phyloP scores from a whole-genome alignment of 306 rosid genomes.

The Crotalaria pallida region DNA sequence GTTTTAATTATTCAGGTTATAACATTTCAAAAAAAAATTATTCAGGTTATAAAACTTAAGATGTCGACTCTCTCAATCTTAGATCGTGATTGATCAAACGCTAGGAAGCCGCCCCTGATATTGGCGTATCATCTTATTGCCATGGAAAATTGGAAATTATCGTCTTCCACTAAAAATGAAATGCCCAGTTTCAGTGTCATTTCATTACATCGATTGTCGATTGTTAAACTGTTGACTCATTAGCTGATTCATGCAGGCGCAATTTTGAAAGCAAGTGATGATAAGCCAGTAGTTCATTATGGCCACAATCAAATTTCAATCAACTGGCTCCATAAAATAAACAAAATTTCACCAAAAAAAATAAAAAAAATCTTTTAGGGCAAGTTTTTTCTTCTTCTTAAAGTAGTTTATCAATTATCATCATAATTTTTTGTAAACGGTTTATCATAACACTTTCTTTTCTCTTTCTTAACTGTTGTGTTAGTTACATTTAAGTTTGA shows the following conservation, averaged over 20 bases:
- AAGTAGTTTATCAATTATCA: not conserved
- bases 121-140: conserved; percentile 5
- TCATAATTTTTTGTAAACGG: too few species aligned
- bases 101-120: not conserved
- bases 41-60: not conserved
- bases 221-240: not conserved
- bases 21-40: too few species aligned
- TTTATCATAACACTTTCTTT: too few species aligned
- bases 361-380: not conserved
- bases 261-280: too few species aligned
- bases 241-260: not conserved
- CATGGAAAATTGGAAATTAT: not conserved
- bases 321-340: not conserved
- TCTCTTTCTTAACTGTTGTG: not conserved
- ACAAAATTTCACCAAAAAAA: too few species aligned
- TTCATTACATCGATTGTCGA: not conserved
- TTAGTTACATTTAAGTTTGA: not conserved
- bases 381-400: not conserved
- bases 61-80: not conserved
- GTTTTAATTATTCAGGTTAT: not conserved
- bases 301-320: not conserved
- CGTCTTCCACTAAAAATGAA: conserved; percentile 8
- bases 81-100: not conserved
- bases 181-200: not conserved
- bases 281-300: not conserved